Conservation (phyloP, 148 eudicot species). For the Vaccinium corymbosum region DNA sequence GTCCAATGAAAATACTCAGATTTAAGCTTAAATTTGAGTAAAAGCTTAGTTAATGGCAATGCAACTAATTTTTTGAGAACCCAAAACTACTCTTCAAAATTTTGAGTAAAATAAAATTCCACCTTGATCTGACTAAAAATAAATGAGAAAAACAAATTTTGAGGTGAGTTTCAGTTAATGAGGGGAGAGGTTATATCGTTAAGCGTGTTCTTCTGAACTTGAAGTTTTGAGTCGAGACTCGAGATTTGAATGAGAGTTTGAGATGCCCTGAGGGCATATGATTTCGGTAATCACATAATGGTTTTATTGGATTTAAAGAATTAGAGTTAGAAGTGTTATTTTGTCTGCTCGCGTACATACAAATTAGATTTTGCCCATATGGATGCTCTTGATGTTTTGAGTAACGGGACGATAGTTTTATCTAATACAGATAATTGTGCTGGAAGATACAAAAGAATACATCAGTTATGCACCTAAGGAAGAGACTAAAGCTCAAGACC, state of each 20-base stretch:
- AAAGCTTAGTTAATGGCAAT: too few species aligned
- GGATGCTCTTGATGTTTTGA: neutral
- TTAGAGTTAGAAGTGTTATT: neutral
- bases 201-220: too few species aligned
- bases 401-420: neutral
- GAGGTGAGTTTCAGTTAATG: neutral
- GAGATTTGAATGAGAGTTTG: neutral
- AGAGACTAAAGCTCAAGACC: slow-evolving; percentile 63
- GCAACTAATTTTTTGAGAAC: too few species aligned
- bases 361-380: neutral
- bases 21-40: too few species aligned
- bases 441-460: slow-evolving; percentile 85
- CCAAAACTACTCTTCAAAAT: neutral
- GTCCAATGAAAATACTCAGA: too few species aligned
- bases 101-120: neutral
- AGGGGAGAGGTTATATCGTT: neutral
- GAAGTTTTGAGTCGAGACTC: too few species aligned
- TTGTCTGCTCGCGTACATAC: neutral
- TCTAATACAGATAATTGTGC: slow-evolving; percentile 63
- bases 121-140: too few species aligned
- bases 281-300: too few species aligned
- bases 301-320: neutral
- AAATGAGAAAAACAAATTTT: neutral
- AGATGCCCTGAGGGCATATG: neutral
- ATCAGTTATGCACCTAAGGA: slow-evolving; percentile 72